A percentile compares a stretch with the other conserved stretches of the same genome.
These are phyloP conservation scores for Pyrenochaeta sp. DNA, from an alignment of 2,329 filamentous ascomycete genomes.

Conservation along the genomic window DNA sequence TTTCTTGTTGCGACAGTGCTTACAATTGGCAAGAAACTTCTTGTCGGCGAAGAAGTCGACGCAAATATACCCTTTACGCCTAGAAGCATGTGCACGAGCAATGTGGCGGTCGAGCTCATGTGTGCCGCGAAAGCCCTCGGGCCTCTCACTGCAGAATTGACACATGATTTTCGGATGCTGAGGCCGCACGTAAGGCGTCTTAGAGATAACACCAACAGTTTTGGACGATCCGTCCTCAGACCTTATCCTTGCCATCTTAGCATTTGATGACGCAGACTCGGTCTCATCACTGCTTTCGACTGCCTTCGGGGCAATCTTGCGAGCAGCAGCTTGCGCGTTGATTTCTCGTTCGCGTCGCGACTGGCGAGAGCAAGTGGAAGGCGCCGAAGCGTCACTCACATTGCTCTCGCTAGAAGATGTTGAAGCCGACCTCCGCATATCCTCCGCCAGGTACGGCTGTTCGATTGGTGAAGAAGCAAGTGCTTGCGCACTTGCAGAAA, in stretches of 20 bases:
- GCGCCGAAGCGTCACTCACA: conserved; percentile 56
- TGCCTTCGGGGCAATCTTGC: conserved; percentile 60
- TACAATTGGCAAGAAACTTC: conserved; percentile 80
- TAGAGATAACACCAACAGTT: conserved; percentile 60
- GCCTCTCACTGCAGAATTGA: conserved; percentile 72
- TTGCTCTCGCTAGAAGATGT: conserved; percentile 40
- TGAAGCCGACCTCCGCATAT: conserved; percentile 62
- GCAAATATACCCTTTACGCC: conserved; percentile 70
- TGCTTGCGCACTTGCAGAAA: conserved; percentile 44
- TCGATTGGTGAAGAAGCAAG: conserved; percentile 41
- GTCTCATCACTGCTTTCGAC: conserved; percentile 38
- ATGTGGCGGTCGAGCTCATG: conserved; percentile 71
- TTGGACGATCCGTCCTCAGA: conserved; percentile 63
- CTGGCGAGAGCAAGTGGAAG: conserved; percentile 56
- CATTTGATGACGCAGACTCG: conserved; percentile 47
- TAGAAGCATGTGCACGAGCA: conserved; percentile 70
- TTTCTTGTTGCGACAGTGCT: conserved; percentile 79
- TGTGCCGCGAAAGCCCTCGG: conserved; percentile 83
- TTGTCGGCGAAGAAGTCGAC: conserved; percentile 66
- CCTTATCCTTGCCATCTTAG: conserved; percentile 61
- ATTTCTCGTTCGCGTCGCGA: conserved; percentile 60
- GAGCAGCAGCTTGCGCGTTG: conserved; percentile 56
- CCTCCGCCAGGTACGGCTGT: conserved; percentile 51
- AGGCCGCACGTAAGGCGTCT: conserved; percentile 68
- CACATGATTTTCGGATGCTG: conserved; percentile 78